Evolutionary conservation across 345 rosid species (phyloP), one percentile per base, ranked within the genome.

Genomic region (Aurinia saxatilis): DNA sequence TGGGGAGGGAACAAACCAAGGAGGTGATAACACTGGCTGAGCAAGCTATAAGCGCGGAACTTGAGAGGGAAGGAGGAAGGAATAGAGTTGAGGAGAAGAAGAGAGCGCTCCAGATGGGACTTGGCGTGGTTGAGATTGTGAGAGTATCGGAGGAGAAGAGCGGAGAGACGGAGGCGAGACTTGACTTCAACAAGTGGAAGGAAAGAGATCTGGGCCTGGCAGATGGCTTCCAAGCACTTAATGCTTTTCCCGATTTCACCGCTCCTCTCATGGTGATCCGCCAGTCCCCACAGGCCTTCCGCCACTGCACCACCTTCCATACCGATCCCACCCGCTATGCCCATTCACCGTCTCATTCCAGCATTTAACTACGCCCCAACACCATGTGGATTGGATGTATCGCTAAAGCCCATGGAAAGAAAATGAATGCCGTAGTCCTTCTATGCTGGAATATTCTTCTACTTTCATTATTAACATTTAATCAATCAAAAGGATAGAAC

Each of bases 261-360:
- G 14, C 68, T 60, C 78, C 71, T 77, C 82, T 93, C 92, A 29
- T 80, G 77, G 80, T 84, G 52, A 48, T 93, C 99, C 6, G 99
- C 96, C 46, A 93, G 72, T 15, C 86, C 85, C 99, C 99, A 90
- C 27, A 93, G 78, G 18, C 96, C 97, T 76, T 93, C 99, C 8
- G 95, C 97, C 38, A 79, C 79, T 3, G 88, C 85, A 21, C 45
- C 55, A 85, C 93, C 93, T 81, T 92, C 66, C 64, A 50, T 73
- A 12, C n/a, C n/a, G n/a, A n/a, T n/a, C n/a, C n/a, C n/a, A n/a
- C n/a, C n/a, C n/a, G n/a, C n/a, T n/a, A n/a, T n/a, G n/a, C n/a
- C n/a, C n/a, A n/a, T n/a, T n/a, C n/a, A n/a, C n/a, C n/a, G n/a
- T n/a, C n/a, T n/a, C n/a, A n/a, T n/a, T n/a, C n/a, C n/a, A n/a